phyloP scores from a whole-genome alignment of 768 basidiomycete species.

The Galerina marginata region DNA sequence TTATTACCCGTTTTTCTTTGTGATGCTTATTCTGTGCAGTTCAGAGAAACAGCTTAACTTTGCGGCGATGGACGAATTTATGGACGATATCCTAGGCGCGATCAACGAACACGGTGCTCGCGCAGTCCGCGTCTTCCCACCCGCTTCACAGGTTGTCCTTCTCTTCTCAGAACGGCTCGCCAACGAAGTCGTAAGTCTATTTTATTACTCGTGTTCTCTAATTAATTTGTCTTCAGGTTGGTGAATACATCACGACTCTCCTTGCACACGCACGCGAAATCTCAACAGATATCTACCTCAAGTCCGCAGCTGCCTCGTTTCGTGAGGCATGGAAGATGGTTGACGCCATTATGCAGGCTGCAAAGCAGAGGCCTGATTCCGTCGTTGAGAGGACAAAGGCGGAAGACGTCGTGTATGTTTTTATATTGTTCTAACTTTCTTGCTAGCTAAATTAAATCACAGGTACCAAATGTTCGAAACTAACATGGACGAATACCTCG shows the following conservation, averaged over 20 bases:
- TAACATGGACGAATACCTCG: slow-evolving; percentile 97
- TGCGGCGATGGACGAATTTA: no score
- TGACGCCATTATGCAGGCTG: slow-evolving; percentile 70
- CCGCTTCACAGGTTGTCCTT: no score
- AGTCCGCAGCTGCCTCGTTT: slow-evolving; percentile 90
- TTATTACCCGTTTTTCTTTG: no score
- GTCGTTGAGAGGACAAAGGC: slow-evolving; percentile 56
- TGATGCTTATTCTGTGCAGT: no score
- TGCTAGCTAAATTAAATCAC: no score
- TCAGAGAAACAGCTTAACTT: no score
- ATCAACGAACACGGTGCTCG: no score
- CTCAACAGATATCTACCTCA: slow-evolving; percentile 72
- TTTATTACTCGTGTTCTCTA: not conserved
- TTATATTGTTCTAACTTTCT: not conserved
- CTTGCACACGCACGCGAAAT: slow-evolving; percentile 80
- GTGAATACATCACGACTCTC: slow-evolving; percentile 84
- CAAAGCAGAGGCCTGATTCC: slow-evolving; percentile 42
- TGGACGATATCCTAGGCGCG: no score
- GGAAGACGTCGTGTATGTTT: slow-evolving; percentile 83
- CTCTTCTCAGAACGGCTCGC: no score
- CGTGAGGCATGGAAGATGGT: slow-evolving; percentile 88
- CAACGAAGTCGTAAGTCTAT: no score
- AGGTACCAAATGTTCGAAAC: slow-evolving; percentile 95
- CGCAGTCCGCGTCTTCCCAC: no score
- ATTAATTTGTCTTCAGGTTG: slow-evolving; percentile 53